A percentile compares a stretch with the other conserved stretches of the same genome.
Conservation (phyloP, 306 rosid genomes). For the Quercus aquifolioides region DNA sequence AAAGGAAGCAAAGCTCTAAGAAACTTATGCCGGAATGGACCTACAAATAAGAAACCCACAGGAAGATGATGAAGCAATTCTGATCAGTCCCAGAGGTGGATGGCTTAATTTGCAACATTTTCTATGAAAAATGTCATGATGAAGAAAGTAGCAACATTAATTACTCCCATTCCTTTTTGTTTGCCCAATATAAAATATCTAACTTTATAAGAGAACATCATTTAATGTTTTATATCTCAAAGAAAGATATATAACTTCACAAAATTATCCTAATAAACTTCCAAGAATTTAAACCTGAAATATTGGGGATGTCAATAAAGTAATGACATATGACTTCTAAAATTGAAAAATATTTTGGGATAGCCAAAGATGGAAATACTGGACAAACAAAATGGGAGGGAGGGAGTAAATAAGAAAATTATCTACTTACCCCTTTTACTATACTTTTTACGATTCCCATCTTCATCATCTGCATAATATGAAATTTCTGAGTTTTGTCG, state of each 20-base stretch:
- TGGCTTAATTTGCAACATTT: background rate
- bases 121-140: background rate
- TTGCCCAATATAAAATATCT: background rate
- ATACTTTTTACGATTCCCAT: slow-evolving; percentile 74
- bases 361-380: no score
- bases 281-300: no score
- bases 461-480: slow-evolving; percentile 97
- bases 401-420: background rate
- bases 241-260: no score
- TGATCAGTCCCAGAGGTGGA: background rate
- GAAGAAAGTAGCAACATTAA: background rate
- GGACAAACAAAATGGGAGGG: no score
- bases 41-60: slow-evolving; percentile 33
- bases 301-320: no score
- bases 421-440: slow-evolving; percentile 69
- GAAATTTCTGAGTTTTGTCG: slow-evolving; percentile 85
- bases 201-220: slow-evolving; percentile 3
- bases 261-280: no score
- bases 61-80: background rate
- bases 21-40: slow-evolving; percentile 88
- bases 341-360: no score
- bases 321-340: no score
- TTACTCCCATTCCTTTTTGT: no score
- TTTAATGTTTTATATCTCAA: background rate
- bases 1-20: slow-evolving; percentile 93